Base-by-base conservation (phyloP, 1,284 basidiomycete genomes). In the Sporisorium iseilematis-ciliati region DNA sequence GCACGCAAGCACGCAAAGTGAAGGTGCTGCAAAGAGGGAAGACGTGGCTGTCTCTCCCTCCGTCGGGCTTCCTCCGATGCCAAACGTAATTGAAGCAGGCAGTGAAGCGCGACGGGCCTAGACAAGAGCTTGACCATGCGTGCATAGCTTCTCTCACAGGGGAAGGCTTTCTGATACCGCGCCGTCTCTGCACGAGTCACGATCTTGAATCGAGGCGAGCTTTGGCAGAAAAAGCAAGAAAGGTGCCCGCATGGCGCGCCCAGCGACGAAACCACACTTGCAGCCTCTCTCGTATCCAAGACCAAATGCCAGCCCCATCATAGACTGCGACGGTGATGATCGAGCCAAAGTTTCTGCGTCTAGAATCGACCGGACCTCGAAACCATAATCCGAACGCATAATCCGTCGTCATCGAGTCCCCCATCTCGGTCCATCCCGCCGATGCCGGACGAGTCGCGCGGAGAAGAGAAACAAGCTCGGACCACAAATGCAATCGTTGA, bases 291-390 rank as follows among this genome's bases (percentile, higher is more conserved):
- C 4, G 48, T n/a, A 8, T 5, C 26, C 48, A 20, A 29, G 11
- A 20, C 48, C 7, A 21, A n/a, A 14, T 33, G 14, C 20, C 29
- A 11, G 7, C 26, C 29, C n/a, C 6, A 20, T 33, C 29, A 6
- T 31, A 16, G 2, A 26, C 7, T 18, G 50, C 18, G n/a, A 35
- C 56, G 65, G 65, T 25, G 52, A 68, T 68, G 60, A 51, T 35
- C 65, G 60, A 55, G 59, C 51, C 46, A 55, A 63, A 56, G 14
- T 58, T 59, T 49, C 12, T 2, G 55, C 45, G 41, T 26, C 38
- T 21, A 25, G 50, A 53, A 40, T 43, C 50, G 55, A 55, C 56
- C 65, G 65, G 62, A 45, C 56, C 8, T 43, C 55, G 59, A 53
- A 46, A 53, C 10, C 50, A 2, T 62, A 49, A 49, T 50, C 40